Evolutionary conservation across 768 basidiomycete species (phyloP).

Genomic region (Mycena galopus): DNA sequence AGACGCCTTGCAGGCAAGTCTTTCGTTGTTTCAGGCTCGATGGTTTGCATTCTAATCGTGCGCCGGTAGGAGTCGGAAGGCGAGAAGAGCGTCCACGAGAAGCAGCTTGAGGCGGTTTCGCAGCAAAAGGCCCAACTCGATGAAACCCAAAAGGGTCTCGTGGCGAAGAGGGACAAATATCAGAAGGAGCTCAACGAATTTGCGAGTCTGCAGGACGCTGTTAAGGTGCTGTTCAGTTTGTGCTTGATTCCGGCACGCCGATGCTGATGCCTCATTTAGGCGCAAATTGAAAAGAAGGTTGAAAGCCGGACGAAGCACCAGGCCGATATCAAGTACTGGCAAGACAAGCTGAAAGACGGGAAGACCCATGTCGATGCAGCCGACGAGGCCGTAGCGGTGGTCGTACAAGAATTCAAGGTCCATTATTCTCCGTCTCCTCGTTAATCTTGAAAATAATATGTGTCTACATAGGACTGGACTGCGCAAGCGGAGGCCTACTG

Average conservation of each 20-base stretch:
- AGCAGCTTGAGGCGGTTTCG: slow-evolving; percentile 64
- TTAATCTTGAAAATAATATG: not conserved
- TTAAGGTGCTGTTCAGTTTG: slow-evolving; percentile 56
- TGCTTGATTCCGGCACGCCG: not conserved
- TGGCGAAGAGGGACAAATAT: slow-evolving; percentile 59
- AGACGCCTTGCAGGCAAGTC: slow-evolving; percentile 64
- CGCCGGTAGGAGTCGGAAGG: slow-evolving; percentile 62
- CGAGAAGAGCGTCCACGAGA: slow-evolving; percentile 61
- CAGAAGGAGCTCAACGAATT: slow-evolving; percentile 66
- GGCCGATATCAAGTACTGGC: slow-evolving; percentile 60
- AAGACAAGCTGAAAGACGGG: slow-evolving; percentile 66
- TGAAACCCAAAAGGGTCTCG: slow-evolving; percentile 55
- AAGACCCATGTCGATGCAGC: slow-evolving; percentile 57
- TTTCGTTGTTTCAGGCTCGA: not conserved
- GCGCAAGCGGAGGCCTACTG: slow-evolving; percentile 74
- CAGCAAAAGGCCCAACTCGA: slow-evolving; percentile 63
- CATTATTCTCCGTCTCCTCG: slow-evolving; percentile 29
- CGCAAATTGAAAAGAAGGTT: slow-evolving; percentile 62
- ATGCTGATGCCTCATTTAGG: slow-evolving; percentile 49
- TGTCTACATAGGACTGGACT: slow-evolving; percentile 76
- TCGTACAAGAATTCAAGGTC: slow-evolving; percentile 76
- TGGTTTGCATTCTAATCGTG: slow-evolving; percentile 7
- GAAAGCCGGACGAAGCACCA: slow-evolving; percentile 65
- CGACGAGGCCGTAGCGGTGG: slow-evolving; percentile 60
- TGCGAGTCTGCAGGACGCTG: slow-evolving; percentile 54